Evolutionary conservation across 805 yeast species (phyloP).

Genomic region (Yarrowia sp.): DNA sequence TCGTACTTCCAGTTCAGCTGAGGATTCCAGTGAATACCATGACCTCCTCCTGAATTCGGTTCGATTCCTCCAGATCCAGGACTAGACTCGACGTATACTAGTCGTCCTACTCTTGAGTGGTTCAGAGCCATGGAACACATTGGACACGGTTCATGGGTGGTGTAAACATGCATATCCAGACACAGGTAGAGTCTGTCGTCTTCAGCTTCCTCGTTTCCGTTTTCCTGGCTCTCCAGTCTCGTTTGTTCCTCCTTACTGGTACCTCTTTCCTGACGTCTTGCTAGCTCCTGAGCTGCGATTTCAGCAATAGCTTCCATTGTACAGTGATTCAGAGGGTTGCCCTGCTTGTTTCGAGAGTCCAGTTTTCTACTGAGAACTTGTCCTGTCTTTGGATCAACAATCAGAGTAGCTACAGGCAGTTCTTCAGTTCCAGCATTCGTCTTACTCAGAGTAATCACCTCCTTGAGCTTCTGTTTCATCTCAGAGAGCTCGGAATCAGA

Average conservation of each 20-base stretch:
- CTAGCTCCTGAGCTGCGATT: slow-evolving; percentile 57
- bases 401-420: slow-evolving; percentile 56
- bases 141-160: slow-evolving; percentile 93
- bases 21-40: slow-evolving; percentile 70
- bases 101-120: slow-evolving; percentile 76
- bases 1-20: slow-evolving; percentile 86
- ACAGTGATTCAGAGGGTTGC: slow-evolving; percentile 67
- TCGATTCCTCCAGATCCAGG: slow-evolving; percentile 54
- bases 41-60: slow-evolving; percentile 59
- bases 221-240: neutral
- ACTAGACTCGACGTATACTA: slow-evolving; percentile 58
- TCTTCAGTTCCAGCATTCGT: slow-evolving; percentile 30
- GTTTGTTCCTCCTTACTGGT: neutral
- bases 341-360: slow-evolving; percentile 43
- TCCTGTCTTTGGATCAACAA: slow-evolving; percentile 57
- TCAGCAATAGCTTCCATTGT: slow-evolving; percentile 66
- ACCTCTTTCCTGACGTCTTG: slow-evolving; percentile 39
- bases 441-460: slow-evolving; percentile 36
- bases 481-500: slow-evolving; percentile 46
- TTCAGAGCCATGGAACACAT: slow-evolving; percentile 97
- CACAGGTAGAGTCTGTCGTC: slow-evolving; percentile 58
- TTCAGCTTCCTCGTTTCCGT: neutral
- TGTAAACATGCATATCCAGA: slow-evolving; percentile 70
- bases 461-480: slow-evolving; percentile 41
- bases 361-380: slow-evolving; percentile 43